Conservation (phyloP, 768 basidiomycete genomes). For the Auriculariales sp. region DNA sequence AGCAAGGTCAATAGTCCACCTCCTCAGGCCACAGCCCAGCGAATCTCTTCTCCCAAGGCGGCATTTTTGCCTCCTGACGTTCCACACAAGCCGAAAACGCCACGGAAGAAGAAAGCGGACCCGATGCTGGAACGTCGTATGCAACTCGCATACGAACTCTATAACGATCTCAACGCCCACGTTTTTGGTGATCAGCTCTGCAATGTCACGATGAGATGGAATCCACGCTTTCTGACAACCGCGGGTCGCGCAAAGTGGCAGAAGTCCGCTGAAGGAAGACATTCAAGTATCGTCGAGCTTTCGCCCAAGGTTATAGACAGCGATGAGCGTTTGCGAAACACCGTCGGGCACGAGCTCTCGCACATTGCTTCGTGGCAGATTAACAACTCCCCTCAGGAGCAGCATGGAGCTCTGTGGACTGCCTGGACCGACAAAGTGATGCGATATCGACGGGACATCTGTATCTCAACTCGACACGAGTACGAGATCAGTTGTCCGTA, state of each 20-base stretch:
- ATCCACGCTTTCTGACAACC: slow-evolving; percentile 45
- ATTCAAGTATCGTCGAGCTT: slow-evolving; percentile 56
- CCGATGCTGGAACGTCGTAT: not conserved
- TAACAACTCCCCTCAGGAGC: slow-evolving; percentile 50
- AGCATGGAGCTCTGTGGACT: slow-evolving; percentile 35
- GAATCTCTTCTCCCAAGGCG: not conserved
- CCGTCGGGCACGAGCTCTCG: slow-evolving; percentile 85
- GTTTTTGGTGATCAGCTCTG: slow-evolving; percentile 39
- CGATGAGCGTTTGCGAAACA: slow-evolving; percentile 66
- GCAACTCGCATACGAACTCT: slow-evolving; percentile 33
- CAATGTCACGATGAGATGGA: slow-evolving; percentile 50
- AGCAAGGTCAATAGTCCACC: not conserved
- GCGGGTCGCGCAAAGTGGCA: slow-evolving; percentile 59
- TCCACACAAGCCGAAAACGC: not conserved
- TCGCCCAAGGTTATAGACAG: slow-evolving; percentile 69
- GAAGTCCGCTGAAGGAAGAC: slow-evolving; percentile 39
- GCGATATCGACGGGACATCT: slow-evolving; percentile 49
- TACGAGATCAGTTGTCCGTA: too few relatives aligned
- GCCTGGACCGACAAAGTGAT: slow-evolving; percentile 60
- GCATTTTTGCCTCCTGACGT: not conserved
- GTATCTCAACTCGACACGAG: too few relatives aligned
- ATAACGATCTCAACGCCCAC: slow-evolving; percentile 38
- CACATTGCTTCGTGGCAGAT: slow-evolving; percentile 82
- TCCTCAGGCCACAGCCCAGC: not conserved
- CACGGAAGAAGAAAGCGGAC: not conserved